Conservation (phyloP, 768 basidiomycete genomes). For the Pleurotus sapidus region DNA sequence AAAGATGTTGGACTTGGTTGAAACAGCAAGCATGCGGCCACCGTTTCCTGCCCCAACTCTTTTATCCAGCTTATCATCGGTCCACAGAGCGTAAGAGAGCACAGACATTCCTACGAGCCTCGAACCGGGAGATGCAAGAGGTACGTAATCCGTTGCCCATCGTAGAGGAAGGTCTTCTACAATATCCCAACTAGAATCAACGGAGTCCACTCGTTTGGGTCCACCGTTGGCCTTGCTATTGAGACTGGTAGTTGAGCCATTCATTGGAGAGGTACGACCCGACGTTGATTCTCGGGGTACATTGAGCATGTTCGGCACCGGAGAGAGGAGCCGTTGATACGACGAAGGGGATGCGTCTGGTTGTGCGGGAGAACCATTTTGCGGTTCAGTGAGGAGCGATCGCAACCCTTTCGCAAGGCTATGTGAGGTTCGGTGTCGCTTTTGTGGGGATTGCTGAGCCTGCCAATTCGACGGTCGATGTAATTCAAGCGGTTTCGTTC, state of each 20-base stretch:
- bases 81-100: conserved; percentile 67
- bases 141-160: conserved; percentile 87
- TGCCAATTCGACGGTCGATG: conserved; percentile 49
- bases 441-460: conserved; percentile 43
- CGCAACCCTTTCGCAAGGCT: conserved; percentile 60
- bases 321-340: conserved; percentile 31
- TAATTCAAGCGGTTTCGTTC: conserved; percentile 58
- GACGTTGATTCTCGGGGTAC: background rate
- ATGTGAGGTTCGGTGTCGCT: conserved; percentile 49
- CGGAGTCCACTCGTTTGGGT: conserved; percentile 17
- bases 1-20: conserved; percentile 68
- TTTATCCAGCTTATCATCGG: conserved; percentile 46
- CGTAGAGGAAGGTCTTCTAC: conserved; percentile 71
- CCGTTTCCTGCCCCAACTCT: conserved; percentile 21
- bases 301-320: conserved; percentile 13
- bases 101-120: conserved; percentile 58
- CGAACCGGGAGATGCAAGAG: conserved; percentile 67
- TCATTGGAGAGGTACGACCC: background rate
- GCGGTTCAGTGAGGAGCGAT: conserved; percentile 43
- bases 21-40: conserved; percentile 66
- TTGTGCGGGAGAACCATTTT: conserved; percentile 15
- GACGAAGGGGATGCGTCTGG: conserved; percentile 21
- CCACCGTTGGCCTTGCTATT: background rate
- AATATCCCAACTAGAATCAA: conserved; percentile 66
- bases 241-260: background rate